Evolutionary conservation across 495 filamentous ascomycete genomes (phyloP), one percentile per base, ranked within the genome.

Genomic region (Collariella sp.): DNA sequence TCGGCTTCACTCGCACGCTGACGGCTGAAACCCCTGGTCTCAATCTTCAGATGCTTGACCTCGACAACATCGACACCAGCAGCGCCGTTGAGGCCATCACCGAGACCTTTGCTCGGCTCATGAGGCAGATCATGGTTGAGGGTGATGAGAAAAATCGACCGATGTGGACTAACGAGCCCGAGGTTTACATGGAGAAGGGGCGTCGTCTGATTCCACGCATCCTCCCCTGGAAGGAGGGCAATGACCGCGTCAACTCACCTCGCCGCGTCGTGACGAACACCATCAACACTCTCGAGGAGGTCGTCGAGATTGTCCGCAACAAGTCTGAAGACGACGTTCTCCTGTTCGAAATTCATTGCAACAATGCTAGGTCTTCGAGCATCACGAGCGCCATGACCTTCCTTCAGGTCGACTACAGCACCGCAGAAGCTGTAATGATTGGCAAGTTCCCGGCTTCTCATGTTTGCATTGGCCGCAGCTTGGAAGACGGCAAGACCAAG

Each of bases 1-100:
- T 75, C 11, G 73, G 73, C 0, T 74, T 76, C 44, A 61, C 68
- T 2, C 67, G 73, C 24, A 74, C 73, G 0, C 46, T 75, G 35
- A 55, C 60, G 0, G 72, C 71, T 7, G 73, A 76, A 52, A 63
- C 70, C 7, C 70, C 72, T 0, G 58, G 61, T 11, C 52, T 76
- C 23, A 53, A 34, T 1, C 36, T 76, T 15, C 73, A 73, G 56
- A 52, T 73, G 48, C 61, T 76, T 1, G 72, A 76, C 43, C 53
- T 76, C 16, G 71, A 70, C 9, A 41, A 52, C 10, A 24, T 58
- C 7, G 62, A 64, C 13, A 55, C 55, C 5, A 11, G 1, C 0
- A 36, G 51, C 0, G 59, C 64, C 0, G 55, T 45, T 0, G 42
- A 56, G 18, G 42, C 57, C 2, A 53, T 75, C 9, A 45, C 57